Base-by-base conservation (phyloP, 345 rosid species). In the Moricandia moricandioides region DNA sequence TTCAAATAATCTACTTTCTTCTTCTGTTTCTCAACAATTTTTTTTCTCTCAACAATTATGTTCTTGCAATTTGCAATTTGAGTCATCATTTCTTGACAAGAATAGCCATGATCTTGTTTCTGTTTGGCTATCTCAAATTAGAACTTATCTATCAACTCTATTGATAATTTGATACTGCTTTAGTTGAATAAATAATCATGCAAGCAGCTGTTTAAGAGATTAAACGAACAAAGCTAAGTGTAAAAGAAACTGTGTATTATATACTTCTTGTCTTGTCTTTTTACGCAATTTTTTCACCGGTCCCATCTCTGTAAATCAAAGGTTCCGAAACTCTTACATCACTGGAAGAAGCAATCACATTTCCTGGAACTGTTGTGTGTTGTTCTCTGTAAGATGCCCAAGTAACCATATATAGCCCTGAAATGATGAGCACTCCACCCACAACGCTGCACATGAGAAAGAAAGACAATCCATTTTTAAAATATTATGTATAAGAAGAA, bases 361-460 rank as follows among this genome's bases (percentile, higher is more conserved):
- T 67, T 51, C 72, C 82, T 0, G 47, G 10, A 56, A 78, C 34
- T 5, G 80, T 62, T 69, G 81, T 83, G 55, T 52, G 74, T 49
- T 88, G 80, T 9, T 71, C 98, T 76, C 83, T 79, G 60, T 86
- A 83, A 18, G 92, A 87, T 56, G 90, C 98, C 98, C 98, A 91
- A 24, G 97, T 93, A 57, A 93, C 97, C 85, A 85, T 39, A 83
- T 93, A 93, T 17, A 93, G 92, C 33, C 98, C 97, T 0, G 79
- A 83, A n/a, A 93, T 84, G 67, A 93, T 93, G 14, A 93, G 88
- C 35, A 84, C 76, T 65, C 98, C 98, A 1, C 97, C 98, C 31
- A 89, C 35, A 49, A 93, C 66, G 65, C 98, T 89, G 97, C 65
- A 40, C 51, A 69, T 9, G 4, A 56, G 37, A 59, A 33, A 11